These are phyloP conservation scores for Tricholoma terreum DNA, from an alignment of 768 basidiomycete species.

Conservation along the genomic window DNA sequence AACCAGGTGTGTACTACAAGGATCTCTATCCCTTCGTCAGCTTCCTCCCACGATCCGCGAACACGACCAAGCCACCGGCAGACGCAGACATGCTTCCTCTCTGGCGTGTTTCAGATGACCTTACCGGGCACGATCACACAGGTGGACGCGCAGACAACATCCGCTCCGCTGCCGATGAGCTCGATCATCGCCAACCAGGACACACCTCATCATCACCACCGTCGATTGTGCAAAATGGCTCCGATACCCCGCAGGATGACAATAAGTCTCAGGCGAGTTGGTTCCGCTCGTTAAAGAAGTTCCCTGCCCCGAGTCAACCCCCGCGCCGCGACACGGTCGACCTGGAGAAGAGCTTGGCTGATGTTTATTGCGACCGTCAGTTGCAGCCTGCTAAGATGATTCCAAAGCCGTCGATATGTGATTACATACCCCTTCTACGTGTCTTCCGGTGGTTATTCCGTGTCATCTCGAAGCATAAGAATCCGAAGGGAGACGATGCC, in stretches of 20 bases:
- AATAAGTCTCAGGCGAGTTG: conserved; percentile 20
- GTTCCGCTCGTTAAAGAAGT: conserved; percentile 15
- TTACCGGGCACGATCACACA: conserved; percentile 4
- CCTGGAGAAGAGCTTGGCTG: conserved; percentile 32
- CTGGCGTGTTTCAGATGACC: conserved; percentile 47
- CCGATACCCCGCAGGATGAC: conserved; percentile 8
- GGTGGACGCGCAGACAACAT: conserved; percentile 6
- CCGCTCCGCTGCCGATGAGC: conserved; percentile 10
- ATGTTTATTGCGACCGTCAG: conserved; percentile 34
- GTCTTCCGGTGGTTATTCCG: conserved; percentile 46
- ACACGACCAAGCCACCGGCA: conserved; percentile 19
- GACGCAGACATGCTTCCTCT: conserved; percentile 51
- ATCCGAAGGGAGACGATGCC: conserved; percentile 17
- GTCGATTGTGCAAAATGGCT: neutral
- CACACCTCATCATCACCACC: conserved; percentile 14
- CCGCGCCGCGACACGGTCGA: conserved; percentile 24
- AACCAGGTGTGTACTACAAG: conserved; percentile 68
- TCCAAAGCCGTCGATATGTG: conserved; percentile 45
- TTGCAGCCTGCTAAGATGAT: conserved; percentile 58
- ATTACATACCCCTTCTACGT: conserved; percentile 53
- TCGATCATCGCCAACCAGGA: conserved; percentile 11
- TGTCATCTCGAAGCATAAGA: conserved; percentile 16
- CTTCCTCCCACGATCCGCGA: conserved; percentile 60
- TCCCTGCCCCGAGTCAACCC: conserved; percentile 2
- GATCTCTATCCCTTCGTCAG: conserved; percentile 70